These are phyloP conservation scores for Oenanthe javanica DNA, from an alignment of 140 eudicot genomes.

Conservation along the genomic window DNA sequence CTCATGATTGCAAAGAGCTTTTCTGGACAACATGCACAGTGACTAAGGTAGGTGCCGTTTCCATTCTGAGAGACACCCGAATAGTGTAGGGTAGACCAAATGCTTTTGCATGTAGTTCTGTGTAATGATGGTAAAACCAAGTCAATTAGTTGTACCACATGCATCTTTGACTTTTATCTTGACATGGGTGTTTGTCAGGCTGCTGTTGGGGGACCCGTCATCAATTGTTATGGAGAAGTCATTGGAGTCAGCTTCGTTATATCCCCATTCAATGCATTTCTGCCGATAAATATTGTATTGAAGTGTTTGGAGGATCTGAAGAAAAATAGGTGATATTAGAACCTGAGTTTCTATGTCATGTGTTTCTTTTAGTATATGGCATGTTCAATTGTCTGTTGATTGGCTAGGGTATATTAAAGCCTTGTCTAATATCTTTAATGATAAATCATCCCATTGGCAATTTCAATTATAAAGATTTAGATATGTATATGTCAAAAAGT, in stretches of 20 bases:
- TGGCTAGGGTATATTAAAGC: background rate
- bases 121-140: background rate
- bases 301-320: conserved; percentile 5
- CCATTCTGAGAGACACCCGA: background rate
- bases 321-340: background rate
- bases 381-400: background rate
- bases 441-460: background rate
- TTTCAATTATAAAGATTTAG: background rate
- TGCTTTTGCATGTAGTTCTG: background rate
- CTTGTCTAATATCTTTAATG: background rate
- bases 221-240: conserved; percentile 7
- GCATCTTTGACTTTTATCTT: background rate
- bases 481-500: background rate
- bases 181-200: background rate
- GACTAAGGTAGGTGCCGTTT: background rate
- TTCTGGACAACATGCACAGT: background rate
- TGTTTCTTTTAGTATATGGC: background rate
- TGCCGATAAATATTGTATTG: conserved; percentile 1
- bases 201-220: background rate
- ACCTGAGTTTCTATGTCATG: background rate
- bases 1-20: background rate
- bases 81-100: background rate
- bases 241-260: background rate
- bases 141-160: background rate
- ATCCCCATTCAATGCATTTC: background rate